phyloP scores from a whole-genome alignment of 331 rosid genomes.

The Prunus yedoensis region DNA sequence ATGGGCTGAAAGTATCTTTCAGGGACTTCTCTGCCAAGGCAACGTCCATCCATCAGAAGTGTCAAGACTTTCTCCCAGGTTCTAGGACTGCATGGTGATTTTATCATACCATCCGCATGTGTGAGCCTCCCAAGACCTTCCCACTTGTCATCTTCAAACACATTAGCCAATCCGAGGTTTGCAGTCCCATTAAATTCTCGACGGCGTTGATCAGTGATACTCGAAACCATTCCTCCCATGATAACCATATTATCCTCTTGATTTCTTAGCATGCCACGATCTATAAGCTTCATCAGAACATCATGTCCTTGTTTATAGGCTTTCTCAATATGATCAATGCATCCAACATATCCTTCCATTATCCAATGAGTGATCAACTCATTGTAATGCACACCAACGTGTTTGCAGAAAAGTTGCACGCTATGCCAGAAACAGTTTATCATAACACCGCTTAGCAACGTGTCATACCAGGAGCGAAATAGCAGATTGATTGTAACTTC shows the following conservation, averaged over 20 bases:
- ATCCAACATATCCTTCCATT: slow-evolving; percentile 36
- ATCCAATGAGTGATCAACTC: slow-evolving; percentile 44
- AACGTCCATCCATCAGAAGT: slow-evolving; percentile 32
- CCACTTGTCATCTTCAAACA: slow-evolving; percentile 21
- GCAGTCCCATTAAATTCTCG: slow-evolving; percentile 16
- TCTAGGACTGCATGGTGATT: slow-evolving; percentile 4
- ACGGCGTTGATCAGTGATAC: not conserved
- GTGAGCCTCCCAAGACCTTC: slow-evolving; percentile 30
- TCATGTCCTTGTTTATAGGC: slow-evolving; percentile 29
- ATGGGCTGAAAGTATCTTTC: slow-evolving; percentile 19
- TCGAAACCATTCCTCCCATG: slow-evolving; percentile 5
- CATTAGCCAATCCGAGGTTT: slow-evolving; percentile 31
- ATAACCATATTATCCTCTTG: slow-evolving; percentile 19
- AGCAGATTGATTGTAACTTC: not conserved
- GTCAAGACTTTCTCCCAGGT: slow-evolving; percentile 25
- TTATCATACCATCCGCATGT: slow-evolving; percentile 30
- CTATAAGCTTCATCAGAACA: slow-evolving; percentile 34
- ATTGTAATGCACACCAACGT: slow-evolving; percentile 32
- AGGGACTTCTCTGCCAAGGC: slow-evolving; percentile 25
- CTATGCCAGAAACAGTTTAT: slow-evolving; percentile 31
- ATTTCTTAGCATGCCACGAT: slow-evolving; percentile 25
- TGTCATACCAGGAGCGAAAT: slow-evolving; percentile 17
- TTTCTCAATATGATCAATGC: slow-evolving; percentile 17
- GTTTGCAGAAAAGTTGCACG: slow-evolving; percentile 11
- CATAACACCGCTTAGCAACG: slow-evolving; percentile 6